These are phyloP conservation scores for Cordyceps militaris DNA, from an alignment of 2,329 filamentous ascomycete species.

Conservation along the genomic window DNA sequence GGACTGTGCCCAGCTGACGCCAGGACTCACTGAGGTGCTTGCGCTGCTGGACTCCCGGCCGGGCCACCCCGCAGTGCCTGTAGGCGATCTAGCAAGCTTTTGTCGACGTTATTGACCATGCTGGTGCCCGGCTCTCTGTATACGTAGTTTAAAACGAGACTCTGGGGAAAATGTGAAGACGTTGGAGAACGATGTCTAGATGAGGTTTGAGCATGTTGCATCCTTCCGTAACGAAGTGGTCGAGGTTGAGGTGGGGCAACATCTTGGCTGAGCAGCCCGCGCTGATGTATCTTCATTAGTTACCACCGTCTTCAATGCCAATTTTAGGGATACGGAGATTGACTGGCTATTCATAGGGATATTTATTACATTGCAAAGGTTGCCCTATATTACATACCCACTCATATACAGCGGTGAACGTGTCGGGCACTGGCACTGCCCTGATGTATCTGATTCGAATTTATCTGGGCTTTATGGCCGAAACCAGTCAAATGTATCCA, in stretches of 20 bases:
- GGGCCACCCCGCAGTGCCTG: slow-evolving; percentile 42
- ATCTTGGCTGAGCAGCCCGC: background rate
- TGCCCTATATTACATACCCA: background rate
- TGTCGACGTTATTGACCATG: slow-evolving; percentile 35
- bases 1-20: too few species aligned
- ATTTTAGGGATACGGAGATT: too few species aligned
- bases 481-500: slow-evolving; percentile 44
- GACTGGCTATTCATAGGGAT: background rate
- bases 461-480: too few species aligned
- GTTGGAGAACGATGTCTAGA: background rate
- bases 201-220: background rate
- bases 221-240: background rate
- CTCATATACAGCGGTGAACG: background rate
- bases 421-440: background rate
- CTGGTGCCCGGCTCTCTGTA: background rate
- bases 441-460: background rate
- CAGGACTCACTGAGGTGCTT: slow-evolving; percentile 19
- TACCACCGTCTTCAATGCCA: too few species aligned
- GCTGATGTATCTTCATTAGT: background rate
- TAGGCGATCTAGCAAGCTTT: slow-evolving; percentile 45
- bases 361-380: too few species aligned
- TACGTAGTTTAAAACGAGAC: background rate
- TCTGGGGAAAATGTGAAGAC: background rate
- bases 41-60: slow-evolving; percentile 33
- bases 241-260: slow-evolving; percentile 1